These are phyloP conservation scores for Fusarium haematococcum DNA, from an alignment of 2,329 filamentous ascomycete species.

Conservation along the genomic window DNA sequence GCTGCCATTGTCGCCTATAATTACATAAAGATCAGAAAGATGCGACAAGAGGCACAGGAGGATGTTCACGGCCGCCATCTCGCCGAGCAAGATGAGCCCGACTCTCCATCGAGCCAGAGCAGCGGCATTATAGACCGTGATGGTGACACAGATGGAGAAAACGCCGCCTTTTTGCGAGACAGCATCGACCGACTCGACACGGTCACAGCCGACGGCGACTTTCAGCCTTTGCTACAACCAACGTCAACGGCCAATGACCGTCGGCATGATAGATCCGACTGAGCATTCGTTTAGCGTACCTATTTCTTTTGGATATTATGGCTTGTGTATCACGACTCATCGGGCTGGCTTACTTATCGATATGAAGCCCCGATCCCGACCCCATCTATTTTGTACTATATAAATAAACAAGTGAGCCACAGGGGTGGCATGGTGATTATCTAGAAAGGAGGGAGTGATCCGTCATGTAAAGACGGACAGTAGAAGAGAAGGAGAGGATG, in stretches of 20 bases:
- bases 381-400: slow-evolving; percentile 28
- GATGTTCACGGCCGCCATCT: slow-evolving; percentile 60
- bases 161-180: slow-evolving; percentile 58
- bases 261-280: slow-evolving; percentile 25
- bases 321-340: slow-evolving; percentile 30
- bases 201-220: slow-evolving; percentile 52
- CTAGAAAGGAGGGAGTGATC: slow-evolving; percentile 13
- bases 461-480: slow-evolving; percentile 2
- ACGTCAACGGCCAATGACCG: slow-evolving; percentile 25
- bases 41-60: slow-evolving; percentile 79
- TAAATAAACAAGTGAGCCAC: slow-evolving; percentile 32
- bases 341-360: slow-evolving; percentile 20
- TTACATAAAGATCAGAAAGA: slow-evolving; percentile 91
- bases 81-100: slow-evolving; percentile 44
- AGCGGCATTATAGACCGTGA: slow-evolving; percentile 58
- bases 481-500: not conserved
- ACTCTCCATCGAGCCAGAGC: slow-evolving; percentile 52
- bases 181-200: slow-evolving; percentile 52
- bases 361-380: slow-evolving; percentile 11
- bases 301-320: slow-evolving; percentile 26
- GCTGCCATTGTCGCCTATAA: slow-evolving; percentile 90
- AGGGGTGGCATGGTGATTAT: slow-evolving; percentile 9
- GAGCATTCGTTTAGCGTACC: slow-evolving; percentile 24
- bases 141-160: slow-evolving; percentile 58
- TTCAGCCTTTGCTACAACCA: slow-evolving; percentile 33